phyloP scores from a whole-genome alignment of 2,329 filamentous ascomycete species.

The Colletotrichum horii region DNA sequence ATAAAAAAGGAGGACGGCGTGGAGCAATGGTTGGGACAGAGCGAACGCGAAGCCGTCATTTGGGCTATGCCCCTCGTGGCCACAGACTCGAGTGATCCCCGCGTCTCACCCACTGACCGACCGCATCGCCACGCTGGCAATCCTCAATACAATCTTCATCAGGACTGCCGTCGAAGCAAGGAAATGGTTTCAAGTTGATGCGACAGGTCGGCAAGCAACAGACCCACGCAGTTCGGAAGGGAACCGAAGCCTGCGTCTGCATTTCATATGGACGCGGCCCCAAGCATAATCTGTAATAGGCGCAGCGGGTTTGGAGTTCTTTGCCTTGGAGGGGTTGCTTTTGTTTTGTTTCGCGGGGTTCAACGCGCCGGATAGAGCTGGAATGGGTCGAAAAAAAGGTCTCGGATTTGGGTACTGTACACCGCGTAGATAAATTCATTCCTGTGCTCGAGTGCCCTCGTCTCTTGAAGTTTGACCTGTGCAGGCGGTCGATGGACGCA shows the following conservation, averaged over 20 bases:
- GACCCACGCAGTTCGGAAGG: neutral
- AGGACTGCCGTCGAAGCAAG: neutral
- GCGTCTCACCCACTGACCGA: neutral
- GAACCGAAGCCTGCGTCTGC: neutral
- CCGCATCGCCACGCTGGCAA: neutral
- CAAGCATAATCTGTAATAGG: neutral
- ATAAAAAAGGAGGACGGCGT: neutral
- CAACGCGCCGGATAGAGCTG: neutral
- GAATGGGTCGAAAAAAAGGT: neutral
- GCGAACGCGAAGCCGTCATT: neutral
- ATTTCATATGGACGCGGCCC: neutral
- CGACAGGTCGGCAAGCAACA: neutral
- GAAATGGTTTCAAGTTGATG: neutral
- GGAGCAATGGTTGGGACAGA: neutral
- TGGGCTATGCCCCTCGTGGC: neutral
- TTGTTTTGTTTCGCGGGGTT: neutral
- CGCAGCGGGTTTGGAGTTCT: neutral
- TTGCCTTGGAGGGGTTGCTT: neutral
- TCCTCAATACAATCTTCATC: neutral
- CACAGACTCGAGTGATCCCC: neutral
- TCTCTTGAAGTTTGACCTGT: neutral
- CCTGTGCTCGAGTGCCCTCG: neutral
- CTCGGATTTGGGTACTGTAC: constrained; percentile 3
- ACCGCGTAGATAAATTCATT: constrained; percentile 14
- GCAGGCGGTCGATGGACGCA: neutral